Evolutionary conservation across 2,329 filamentous ascomycete species (phyloP).

Genomic region (Penicillium concentricum): DNA sequence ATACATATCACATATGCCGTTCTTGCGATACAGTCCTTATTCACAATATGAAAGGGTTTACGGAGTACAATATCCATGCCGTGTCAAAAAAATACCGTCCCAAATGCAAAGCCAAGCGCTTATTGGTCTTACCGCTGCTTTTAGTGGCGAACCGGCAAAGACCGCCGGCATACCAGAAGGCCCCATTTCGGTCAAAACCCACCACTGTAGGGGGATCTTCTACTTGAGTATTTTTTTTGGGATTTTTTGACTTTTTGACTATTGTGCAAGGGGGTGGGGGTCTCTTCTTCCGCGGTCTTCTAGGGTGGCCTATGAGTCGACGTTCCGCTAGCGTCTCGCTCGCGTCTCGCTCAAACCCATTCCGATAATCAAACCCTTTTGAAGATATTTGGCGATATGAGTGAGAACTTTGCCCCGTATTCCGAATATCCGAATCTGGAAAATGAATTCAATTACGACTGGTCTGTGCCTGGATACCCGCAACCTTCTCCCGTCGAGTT

Average conservation of each 20-base stretch:
- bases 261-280: neutral
- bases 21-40: neutral
- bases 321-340: neutral
- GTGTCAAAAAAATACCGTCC: neutral
- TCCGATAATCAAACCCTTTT: neutral
- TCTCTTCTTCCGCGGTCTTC: neutral
- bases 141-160: slow-evolving; percentile 21
- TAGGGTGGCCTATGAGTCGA: neutral
- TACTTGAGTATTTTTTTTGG: neutral
- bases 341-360: neutral
- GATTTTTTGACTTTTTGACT: neutral
- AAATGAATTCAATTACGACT: slow-evolving; percentile 14
- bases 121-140: neutral
- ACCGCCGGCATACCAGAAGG: slow-evolving; percentile 24
- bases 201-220: neutral
- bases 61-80: neutral
- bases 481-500: slow-evolving; percentile 16
- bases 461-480: slow-evolving; percentile 17
- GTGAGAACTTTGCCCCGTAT: slow-evolving; percentile 1
- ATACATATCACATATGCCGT: no score
- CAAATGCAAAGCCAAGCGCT: neutral
- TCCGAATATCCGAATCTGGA: slow-evolving; percentile 6
- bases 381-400: slow-evolving; percentile 3
- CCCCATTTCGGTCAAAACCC: slow-evolving; percentile 6
- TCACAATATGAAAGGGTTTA: neutral